These are phyloP conservation scores for Colletotrichum spinosum DNA, from an alignment of 2,329 filamentous ascomycete genomes.

Conservation along the genomic window DNA sequence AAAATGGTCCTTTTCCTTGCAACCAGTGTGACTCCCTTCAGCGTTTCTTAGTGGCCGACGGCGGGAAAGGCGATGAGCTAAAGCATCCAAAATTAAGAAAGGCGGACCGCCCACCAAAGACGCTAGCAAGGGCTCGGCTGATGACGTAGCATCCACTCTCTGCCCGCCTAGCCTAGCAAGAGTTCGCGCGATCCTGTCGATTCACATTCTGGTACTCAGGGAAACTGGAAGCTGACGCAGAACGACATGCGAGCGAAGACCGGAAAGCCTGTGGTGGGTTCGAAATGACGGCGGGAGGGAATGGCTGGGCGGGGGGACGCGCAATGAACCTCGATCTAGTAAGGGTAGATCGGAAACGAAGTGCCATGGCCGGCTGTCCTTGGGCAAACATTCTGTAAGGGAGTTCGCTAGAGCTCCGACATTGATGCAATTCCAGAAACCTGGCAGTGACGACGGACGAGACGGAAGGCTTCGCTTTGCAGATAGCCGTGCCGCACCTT, in stretches of 20 bases:
- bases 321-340: slow-evolving; percentile 30
- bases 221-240: not conserved
- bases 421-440: slow-evolving; percentile 24
- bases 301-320: slow-evolving; percentile 28
- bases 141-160: slow-evolving; percentile 36
- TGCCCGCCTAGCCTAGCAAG: slow-evolving; percentile 7
- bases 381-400: slow-evolving; percentile 3
- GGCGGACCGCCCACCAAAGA: not conserved
- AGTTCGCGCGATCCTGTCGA: slow-evolving; percentile 21
- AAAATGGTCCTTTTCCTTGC: not conserved
- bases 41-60: slow-evolving; percentile 20
- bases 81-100: slow-evolving; percentile 23
- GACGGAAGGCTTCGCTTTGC: slow-evolving; percentile 5
- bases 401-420: slow-evolving; percentile 4
- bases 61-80: slow-evolving; percentile 17
- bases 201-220: slow-evolving; percentile 12
- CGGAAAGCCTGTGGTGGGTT: slow-evolving; percentile 27
- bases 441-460: slow-evolving; percentile 11
- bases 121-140: slow-evolving; percentile 27
- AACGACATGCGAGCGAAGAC: not conserved
- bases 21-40: not conserved
- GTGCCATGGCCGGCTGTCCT: not conserved
- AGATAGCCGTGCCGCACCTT: slow-evolving; percentile 12
- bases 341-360: slow-evolving; percentile 29
- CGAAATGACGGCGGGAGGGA: slow-evolving; percentile 26